phyloP scores from a whole-genome alignment of 2,329 filamentous ascomycete genomes.

The Epichloe bromicola region DNA sequence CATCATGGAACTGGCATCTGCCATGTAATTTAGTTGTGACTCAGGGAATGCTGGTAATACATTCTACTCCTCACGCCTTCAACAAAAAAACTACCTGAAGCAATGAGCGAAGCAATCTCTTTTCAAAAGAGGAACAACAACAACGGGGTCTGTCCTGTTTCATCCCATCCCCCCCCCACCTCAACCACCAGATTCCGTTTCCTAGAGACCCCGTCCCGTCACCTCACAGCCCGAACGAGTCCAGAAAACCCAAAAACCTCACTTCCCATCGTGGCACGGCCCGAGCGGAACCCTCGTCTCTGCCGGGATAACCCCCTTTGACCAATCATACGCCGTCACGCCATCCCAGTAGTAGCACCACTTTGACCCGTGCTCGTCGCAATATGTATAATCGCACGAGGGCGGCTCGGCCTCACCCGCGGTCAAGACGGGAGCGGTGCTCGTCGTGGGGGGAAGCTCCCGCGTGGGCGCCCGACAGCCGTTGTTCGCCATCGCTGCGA shows the following conservation, averaged over 20 bases:
- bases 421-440: neutral
- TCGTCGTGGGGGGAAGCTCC: neutral
- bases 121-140: no score
- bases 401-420: conserved; percentile 5
- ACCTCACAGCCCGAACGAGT: no score
- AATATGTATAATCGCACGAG: conserved; percentile 23
- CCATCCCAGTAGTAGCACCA: conserved; percentile 29
- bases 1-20: no score
- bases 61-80: neutral
- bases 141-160: no score
- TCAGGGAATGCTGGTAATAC: no score
- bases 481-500: neutral
- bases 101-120: neutral
- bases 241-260: neutral
- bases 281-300: conserved; percentile 22
- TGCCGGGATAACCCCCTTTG: conserved; percentile 22
- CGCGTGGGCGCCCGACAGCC: neutral
- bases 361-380: conserved; percentile 17
- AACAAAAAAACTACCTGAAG: neutral
- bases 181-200: no score
- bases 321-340: conserved; percentile 21
- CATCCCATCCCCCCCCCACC: neutral
- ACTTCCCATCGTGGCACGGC: conserved; percentile 10
- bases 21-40: no score
- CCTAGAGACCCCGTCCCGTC: no score